Evolutionary conservation across 164 flowering plant species (phyloP).

Genomic region (Macadamia tetraphylla): DNA sequence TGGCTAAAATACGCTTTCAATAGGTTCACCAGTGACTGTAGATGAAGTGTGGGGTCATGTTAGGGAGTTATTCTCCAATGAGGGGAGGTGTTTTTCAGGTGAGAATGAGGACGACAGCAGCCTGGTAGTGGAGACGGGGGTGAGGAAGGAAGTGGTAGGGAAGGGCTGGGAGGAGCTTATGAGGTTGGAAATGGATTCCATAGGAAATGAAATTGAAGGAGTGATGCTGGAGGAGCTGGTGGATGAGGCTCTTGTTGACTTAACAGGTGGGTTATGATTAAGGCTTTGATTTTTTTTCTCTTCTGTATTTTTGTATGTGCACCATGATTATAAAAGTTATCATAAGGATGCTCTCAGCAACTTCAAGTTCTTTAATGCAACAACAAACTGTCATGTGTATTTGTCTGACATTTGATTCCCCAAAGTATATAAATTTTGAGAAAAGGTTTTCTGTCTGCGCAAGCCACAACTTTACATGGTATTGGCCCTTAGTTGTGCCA

Average conservation of each 20-base stretch:
- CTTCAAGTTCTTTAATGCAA: constrained; percentile 21
- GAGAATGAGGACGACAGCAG: constrained; percentile 45
- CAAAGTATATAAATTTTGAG: neutral
- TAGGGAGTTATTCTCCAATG: constrained; percentile 30
- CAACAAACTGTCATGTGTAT: constrained; percentile 12
- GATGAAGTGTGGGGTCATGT: constrained; percentile 29
- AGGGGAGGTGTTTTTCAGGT: constrained; percentile 18
- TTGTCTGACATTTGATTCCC: neutral
- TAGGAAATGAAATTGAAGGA: constrained; percentile 60
- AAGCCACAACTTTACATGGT: no score
- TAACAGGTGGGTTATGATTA: constrained; percentile 41
- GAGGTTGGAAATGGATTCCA: constrained; percentile 41
- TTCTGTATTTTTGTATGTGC: neutral
- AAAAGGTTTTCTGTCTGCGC: no score
- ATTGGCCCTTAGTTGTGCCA: no score
- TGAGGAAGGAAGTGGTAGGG: constrained; percentile 64
- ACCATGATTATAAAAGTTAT: constrained; percentile 11
- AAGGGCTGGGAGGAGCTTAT: constrained; percentile 51
- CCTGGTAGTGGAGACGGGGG: constrained; percentile 56
- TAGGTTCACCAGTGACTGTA: constrained; percentile 10
- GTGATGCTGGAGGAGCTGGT: constrained; percentile 68
- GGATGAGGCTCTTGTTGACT: constrained; percentile 62
- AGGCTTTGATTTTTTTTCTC: constrained; percentile 6
- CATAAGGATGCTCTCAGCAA: constrained; percentile 15
- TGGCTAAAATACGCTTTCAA: constrained; percentile 2